Base-by-base conservation (phyloP, 2,329 filamentous ascomycete genomes). In the Alternaria angustiovoidea region DNA sequence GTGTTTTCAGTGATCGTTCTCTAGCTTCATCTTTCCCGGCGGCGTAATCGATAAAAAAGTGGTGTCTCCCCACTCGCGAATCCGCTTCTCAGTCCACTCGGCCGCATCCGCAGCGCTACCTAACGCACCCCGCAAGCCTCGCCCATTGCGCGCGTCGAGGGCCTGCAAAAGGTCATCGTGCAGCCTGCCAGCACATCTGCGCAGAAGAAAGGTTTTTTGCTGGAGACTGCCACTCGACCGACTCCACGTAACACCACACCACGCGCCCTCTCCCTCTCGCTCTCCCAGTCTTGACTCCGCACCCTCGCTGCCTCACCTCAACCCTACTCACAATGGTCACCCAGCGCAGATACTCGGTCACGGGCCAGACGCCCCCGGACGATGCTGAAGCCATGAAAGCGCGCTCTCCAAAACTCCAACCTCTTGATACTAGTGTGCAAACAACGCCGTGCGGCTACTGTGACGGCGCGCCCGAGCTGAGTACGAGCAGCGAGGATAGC, bases 281-380 rank as follows among this genome's bases (percentile, higher is more conserved):
- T 49, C 57, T 28, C 56, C 32, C 32, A 36, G 24, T 38, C 28
- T 43, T 42, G 28, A 46, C 16, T 32, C 22, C 12, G 28, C 28
- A 30, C 32, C 14, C 32, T 14, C 12, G 12, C 32, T 36, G 12
- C 32, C 32, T 16, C 32, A 14, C 32, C 32, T 16, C 32, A 6
- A 7, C 32, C 14, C 4, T 12, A 16, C 11, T 14, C 32, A 46
- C 51, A 34, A 76, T 75, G 71, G 69, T 69, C 32, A 66, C 73
- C 54, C 75, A 77, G 63, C 74, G 76, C 46, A 69, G 76, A 54
- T 78, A 78, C 65, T 77, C 74, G 22, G 74, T 78, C 55, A 77
- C 76, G 8, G 75, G 76, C 54, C 73, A 77, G 62, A 76, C 73
- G 48, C 75, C 74, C 44, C 75, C 74, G 9, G 74, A 77, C 65